Base-by-base conservation (phyloP, 768 basidiomycete species). In the Lactarius hengduanensis region DNA sequence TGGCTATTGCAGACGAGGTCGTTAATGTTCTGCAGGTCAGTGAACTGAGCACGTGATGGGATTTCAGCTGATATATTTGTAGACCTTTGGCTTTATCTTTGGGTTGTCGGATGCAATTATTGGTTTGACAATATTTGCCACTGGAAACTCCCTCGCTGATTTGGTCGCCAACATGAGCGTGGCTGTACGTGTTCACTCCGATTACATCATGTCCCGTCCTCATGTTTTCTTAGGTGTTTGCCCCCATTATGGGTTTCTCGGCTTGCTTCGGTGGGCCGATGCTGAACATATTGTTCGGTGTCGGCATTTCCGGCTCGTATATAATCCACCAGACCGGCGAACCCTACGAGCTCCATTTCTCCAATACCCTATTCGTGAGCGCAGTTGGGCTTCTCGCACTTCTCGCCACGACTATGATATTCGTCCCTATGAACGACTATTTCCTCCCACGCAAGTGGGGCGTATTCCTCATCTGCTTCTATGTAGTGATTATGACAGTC, bases 51-150 rank as follows among this genome's bases (percentile, higher is more conserved):
- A 36, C 28, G 56, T 47, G 36, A 22, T 45, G 18, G 30, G n/a
- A 7, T 54, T 28, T 18, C 36, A 36, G 9, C 53, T 69, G 22
- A 57, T 41, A 38, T 30, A 55, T 72, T 32, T 0, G 15, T 70
- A 98, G 94, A 90, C 93, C 0, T 90, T 97, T 71, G 97, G 96
- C 7, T 85, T 90, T 73, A 92, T 98, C 60, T 92, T 99, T 73
- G 96, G 96, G 3, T 82, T 99, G 30, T 97, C 95, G 18, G 96
- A 98, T 73, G 95, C 97, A 54, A 96, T 99, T 74, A 92, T 99
- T 64, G 96, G 96, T 15, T 78, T 99, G 50, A 98, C 96, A 1
- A 90, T 99, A 66, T 99, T 99, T 70, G 97, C 96, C 1, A 84
- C 98, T 34, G 96, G 97, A 30, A 98, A 98, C 76, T 96, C 94